Evolutionary conservation across 2,329 filamentous ascomycete genomes (phyloP).

Genomic region (Rhynchosporium agropyri): DNA sequence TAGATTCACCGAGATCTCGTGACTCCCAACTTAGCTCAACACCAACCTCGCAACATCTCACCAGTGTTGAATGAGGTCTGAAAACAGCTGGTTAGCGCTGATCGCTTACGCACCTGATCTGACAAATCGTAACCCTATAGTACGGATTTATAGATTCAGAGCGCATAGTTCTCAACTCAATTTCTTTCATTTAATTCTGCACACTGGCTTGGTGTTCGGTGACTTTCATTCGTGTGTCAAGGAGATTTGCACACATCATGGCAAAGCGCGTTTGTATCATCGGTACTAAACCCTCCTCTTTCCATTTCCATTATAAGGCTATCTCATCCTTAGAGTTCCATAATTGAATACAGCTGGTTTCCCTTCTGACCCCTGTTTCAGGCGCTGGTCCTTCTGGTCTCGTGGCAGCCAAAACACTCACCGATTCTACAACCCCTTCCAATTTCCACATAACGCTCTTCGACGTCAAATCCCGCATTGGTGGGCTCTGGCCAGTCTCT

Average conservation of each 20-base stretch:
- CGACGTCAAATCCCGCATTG: conserved; percentile 66
- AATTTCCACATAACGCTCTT: conserved; percentile 71
- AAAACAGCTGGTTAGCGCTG: too few relatives aligned
- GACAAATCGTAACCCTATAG: too few relatives aligned
- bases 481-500: conserved; percentile 74
- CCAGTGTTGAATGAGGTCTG: too few relatives aligned
- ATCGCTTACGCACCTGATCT: too few relatives aligned
- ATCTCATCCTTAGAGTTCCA: not conserved
- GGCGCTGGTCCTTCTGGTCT: conserved; percentile 71
- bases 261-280: conserved; percentile 38
- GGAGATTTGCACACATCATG: conserved; percentile 8
- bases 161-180: too few relatives aligned
- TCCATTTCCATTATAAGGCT: conserved; percentile 1
- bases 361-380: conserved; percentile 39
- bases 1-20: too few relatives aligned
- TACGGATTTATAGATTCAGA: too few relatives aligned
- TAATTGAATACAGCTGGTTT: not conserved
- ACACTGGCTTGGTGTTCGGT: not conserved
- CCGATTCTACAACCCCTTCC: conserved; percentile 54
- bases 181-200: not conserved
- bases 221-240: not conserved
- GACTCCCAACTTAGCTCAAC: too few relatives aligned
- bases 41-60: too few relatives aligned
- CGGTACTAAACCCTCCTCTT: conserved; percentile 26
- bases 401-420: conserved; percentile 71